Conservation (phyloP, 179 eudicot genomes). For the Actinidia chinensis region DNA sequence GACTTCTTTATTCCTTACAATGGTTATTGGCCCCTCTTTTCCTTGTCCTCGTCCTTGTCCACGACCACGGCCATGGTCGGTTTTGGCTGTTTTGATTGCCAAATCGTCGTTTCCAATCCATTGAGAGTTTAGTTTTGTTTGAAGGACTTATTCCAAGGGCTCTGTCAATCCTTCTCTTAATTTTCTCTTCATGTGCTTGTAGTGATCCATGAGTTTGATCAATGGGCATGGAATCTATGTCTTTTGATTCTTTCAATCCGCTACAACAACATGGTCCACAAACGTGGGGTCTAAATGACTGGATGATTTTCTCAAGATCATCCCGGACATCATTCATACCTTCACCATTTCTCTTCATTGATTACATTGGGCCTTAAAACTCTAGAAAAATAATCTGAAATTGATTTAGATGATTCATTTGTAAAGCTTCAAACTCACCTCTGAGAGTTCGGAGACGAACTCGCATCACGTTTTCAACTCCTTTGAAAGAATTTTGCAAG, state of each 20-base stretch:
- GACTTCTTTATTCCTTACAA: not conserved
- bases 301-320: conserved; percentile 7
- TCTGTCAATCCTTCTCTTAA: not conserved
- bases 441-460: conserved; percentile 22
- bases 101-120: not conserved
- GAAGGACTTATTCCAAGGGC: conserved; percentile 1
- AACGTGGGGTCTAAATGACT: conserved; percentile 1
- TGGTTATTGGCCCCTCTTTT: too few species aligned
- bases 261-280: conserved; percentile 6
- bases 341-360: not conserved
- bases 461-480: conserved; percentile 21
- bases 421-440: conserved; percentile 11
- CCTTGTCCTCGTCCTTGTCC: not conserved
- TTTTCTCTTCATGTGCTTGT: conserved; percentile 18
- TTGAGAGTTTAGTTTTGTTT: not conserved
- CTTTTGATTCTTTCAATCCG: conserved; percentile 18
- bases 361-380: not conserved
- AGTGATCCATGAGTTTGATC: conserved; percentile 11
- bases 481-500: conserved; percentile 4
- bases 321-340: not conserved
- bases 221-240: not conserved
- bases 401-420: conserved; percentile 4
- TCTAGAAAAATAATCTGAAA: conserved; percentile 10
- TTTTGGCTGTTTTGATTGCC: not conserved
- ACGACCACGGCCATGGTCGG: not conserved